Evolutionary conservation across 805 yeast genomes (phyloP).

Genomic region (Ogataea nitratoaversa): DNA sequence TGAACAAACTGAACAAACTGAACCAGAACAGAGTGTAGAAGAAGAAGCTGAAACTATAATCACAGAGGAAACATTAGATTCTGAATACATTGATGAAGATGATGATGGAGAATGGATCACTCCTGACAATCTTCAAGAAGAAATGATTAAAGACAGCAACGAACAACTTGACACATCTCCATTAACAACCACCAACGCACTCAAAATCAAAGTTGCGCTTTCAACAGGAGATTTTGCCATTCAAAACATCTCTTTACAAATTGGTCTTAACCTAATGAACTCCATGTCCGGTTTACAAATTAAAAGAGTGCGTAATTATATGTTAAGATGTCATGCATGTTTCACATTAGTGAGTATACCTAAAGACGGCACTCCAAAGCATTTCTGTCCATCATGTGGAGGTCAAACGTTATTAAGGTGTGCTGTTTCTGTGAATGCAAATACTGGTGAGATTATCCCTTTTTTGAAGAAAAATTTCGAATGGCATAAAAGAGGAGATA

Average conservation of each 20-base stretch:
- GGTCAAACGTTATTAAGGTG: conserved; percentile 87
- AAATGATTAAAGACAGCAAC: conserved; percentile 63
- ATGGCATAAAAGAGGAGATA: conserved; percentile 88
- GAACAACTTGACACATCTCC: conserved; percentile 47
- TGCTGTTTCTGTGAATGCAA: conserved; percentile 78
- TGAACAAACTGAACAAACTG: conserved; percentile 1
- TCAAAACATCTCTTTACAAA: conserved; percentile 89
- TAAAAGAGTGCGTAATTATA: conserved; percentile 80
- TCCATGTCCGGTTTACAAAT: conserved; percentile 79
- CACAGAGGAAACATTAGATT: conserved; percentile 21
- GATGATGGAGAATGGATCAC: conserved; percentile 92
- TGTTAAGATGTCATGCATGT: conserved; percentile 97
- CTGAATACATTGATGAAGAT: conserved; percentile 63
- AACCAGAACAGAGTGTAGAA: conserved; percentile 6
- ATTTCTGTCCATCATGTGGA: conserved; percentile 95
- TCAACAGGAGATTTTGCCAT: conserved; percentile 97
- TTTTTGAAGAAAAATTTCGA: conserved; percentile 88
- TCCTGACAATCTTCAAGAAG: conserved; percentile 73
- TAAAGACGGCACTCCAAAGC: conserved; percentile 68
- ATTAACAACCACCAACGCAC: background rate
- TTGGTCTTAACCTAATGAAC: conserved; percentile 84
- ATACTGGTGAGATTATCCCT: conserved; percentile 78
- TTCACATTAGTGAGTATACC: conserved; percentile 78
- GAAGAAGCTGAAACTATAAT: conserved; percentile 8
- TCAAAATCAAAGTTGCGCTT: conserved; percentile 67